Evolutionary conservation across 2,329 filamentous ascomycete species (phyloP).

Genomic region (Cytospora schulzeri): DNA sequence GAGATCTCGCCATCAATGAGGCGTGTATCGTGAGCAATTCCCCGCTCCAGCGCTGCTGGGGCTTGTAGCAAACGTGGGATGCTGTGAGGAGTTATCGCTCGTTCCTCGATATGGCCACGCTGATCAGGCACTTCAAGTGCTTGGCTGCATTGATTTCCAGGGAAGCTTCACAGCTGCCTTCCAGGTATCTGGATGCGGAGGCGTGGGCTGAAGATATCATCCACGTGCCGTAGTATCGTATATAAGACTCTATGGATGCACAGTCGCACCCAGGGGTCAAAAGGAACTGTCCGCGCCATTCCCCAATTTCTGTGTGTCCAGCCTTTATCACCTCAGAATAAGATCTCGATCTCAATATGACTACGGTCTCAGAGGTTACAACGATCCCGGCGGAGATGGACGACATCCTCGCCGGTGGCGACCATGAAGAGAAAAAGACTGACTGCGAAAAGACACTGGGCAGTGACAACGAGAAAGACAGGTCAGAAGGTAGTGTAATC

Average conservation of each 20-base stretch:
- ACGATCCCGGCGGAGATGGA: constrained; percentile 10
- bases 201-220: not conserved
- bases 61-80: not conserved
- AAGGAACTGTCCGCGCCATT: not conserved
- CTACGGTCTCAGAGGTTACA: constrained; percentile 15
- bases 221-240: not conserved
- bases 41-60: not conserved
- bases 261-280: not conserved
- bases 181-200: not conserved
- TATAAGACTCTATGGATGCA: not conserved
- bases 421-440: constrained; percentile 2
- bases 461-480: constrained; percentile 16
- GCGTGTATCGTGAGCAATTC: not conserved
- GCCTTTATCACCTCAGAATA: not conserved
- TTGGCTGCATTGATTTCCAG: not conserved
- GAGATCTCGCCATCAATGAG: not conserved
- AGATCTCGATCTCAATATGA: constrained; percentile 11
- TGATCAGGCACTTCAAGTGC: not conserved
- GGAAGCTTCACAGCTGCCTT: not conserved
- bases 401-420: not conserved
- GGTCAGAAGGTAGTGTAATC: not conserved
- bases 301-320: not conserved
- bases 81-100: not conserved
- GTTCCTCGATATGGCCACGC: not conserved
- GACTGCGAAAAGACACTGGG: not conserved